Evolutionary conservation across 192 early-diverging fungal species (phyloP), one percentile per base, ranked within the genome.

Genomic region (Thoreauomyces humboldtii): DNA sequence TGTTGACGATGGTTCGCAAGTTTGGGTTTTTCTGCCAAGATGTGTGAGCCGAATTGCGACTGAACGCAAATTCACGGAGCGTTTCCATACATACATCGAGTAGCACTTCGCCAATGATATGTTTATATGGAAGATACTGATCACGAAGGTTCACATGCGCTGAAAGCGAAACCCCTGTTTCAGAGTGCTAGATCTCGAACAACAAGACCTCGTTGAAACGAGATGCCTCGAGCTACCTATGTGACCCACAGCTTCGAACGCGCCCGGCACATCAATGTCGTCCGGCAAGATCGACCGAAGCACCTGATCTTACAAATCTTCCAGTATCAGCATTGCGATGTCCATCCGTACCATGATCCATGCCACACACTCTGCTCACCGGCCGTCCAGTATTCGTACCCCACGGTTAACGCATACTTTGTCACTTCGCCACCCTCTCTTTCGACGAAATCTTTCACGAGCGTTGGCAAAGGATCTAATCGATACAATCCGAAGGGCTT

Each of bases 91-190:
- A 67, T 77, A 90, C 89, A 81, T 98, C 94, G 70, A 99, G 74
- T 35, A 99, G 87, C 2, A 99, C 87, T 78, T 98, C 86, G 9
- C 95, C 96, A 69, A 99, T 95, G 33, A 99, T 65, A 9, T 74
- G 58, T 68, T 95, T 96, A 80, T 89, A 99, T 11, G 93, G 94
- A 7, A 89, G 71, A 41, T 88, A 89, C 71, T 96, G 86, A 25
- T 93, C 90, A 42, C 94, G 87, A 46, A 99, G 70, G 72, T 99
- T 99, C 82, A 99, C 86, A 65, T 99, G 98, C 1, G 96, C 91
- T 90, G 45, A 5, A 3, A 52, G 27, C 6, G 6, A 24, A 29
- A 46, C n/a, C n/a, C n/a, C n/a, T n/a, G n/a, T n/a, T n/a, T n/a
- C n/a, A n/a, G n/a, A n/a, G n/a, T n/a, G n/a, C n/a, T n/a, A n/a